Percentiles rank a stretch among this genome's conserved stretches.
Evolutionary conservation across 208 protist species (phyloP).

Genomic region (Wallacemonas collosoma): DNA sequence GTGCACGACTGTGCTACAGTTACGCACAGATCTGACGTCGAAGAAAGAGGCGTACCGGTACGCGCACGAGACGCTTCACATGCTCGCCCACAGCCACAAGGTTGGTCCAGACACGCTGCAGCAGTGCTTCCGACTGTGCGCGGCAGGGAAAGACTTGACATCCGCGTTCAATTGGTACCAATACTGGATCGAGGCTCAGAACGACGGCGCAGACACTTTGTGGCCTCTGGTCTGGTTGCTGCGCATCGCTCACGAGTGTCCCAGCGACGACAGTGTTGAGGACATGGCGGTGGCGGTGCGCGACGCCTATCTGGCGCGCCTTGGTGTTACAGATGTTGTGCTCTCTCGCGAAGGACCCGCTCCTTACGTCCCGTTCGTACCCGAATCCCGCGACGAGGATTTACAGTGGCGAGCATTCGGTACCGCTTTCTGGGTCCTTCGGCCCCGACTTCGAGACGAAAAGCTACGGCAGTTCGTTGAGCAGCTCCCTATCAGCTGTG

Average conservation of each 20-base stretch:
- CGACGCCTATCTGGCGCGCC: constrained; percentile 57
- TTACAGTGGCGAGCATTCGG: constrained; percentile 42
- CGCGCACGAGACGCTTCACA: constrained; percentile 73
- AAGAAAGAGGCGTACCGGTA: constrained; percentile 81
- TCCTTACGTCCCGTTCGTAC: not conserved
- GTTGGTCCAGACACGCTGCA: constrained; percentile 52
- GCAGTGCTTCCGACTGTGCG: constrained; percentile 85
- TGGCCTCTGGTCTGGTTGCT: constrained; percentile 67
- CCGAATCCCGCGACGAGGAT: constrained; percentile 25
- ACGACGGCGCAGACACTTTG: constrained; percentile 25
- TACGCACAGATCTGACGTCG: constrained; percentile 30
- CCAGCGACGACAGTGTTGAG: constrained; percentile 72
- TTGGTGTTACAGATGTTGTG: constrained; percentile 12
- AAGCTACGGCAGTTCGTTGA: constrained; percentile 51
- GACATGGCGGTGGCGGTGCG: constrained; percentile 82
- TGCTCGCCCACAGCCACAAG: constrained; percentile 78
- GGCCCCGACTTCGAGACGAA: constrained; percentile 31
- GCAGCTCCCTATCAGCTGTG: constrained; percentile 25
- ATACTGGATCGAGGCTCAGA: constrained; percentile 72
- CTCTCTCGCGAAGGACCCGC: not conserved
- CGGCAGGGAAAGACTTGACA: constrained; percentile 72
- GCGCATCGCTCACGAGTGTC: constrained; percentile 48
- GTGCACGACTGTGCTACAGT: constrained; percentile 68
- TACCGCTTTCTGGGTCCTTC: constrained; percentile 37
- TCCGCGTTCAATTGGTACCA: constrained; percentile 85